Conservation (phyloP, 2,329 filamentous ascomycete genomes). For the Aspergillus nomiae region DNA sequence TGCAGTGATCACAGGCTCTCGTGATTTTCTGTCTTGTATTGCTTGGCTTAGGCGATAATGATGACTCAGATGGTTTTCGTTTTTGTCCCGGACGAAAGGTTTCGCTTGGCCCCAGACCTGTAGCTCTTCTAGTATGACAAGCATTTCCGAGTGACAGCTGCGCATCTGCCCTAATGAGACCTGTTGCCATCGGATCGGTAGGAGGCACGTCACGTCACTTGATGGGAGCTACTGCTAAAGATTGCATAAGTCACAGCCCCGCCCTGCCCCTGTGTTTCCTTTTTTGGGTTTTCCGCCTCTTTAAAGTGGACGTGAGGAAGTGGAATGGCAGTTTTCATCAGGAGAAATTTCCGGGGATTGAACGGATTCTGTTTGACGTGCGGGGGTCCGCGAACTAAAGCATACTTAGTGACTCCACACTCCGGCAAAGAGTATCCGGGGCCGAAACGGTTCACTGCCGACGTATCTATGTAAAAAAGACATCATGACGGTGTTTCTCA, state of each 20-base stretch:
- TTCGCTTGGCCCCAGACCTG: slow-evolving; percentile 8
- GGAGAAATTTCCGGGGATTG: slow-evolving; percentile 19
- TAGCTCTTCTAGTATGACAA: background rate
- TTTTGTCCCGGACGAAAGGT: slow-evolving; percentile 21
- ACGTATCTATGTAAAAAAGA: background rate
- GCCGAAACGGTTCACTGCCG: background rate
- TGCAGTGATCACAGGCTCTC: slow-evolving; percentile 42
- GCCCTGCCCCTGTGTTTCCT: background rate
- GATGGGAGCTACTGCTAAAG: background rate
- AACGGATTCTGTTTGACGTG: slow-evolving; percentile 10
- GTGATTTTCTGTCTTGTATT: slow-evolving; percentile 39
- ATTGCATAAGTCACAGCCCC: background rate
- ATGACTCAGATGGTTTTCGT: slow-evolving; percentile 31
- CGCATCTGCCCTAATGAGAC: slow-evolving; percentile 1
- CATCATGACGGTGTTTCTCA: background rate
- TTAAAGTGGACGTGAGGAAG: too few species aligned
- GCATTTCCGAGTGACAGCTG: slow-evolving; percentile 9
- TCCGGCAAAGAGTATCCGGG: background rate
- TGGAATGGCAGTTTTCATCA: background rate
- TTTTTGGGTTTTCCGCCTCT: slow-evolving; percentile 3
- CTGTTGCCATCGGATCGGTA: slow-evolving; percentile 10
- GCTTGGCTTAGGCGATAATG: slow-evolving; percentile 20
- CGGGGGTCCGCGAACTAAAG: slow-evolving; percentile 4
- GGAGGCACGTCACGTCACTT: background rate
- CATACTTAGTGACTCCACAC: background rate